Base-by-base conservation (phyloP, 2,329 filamentous ascomycete genomes). In the Claviceps arundinis region DNA sequence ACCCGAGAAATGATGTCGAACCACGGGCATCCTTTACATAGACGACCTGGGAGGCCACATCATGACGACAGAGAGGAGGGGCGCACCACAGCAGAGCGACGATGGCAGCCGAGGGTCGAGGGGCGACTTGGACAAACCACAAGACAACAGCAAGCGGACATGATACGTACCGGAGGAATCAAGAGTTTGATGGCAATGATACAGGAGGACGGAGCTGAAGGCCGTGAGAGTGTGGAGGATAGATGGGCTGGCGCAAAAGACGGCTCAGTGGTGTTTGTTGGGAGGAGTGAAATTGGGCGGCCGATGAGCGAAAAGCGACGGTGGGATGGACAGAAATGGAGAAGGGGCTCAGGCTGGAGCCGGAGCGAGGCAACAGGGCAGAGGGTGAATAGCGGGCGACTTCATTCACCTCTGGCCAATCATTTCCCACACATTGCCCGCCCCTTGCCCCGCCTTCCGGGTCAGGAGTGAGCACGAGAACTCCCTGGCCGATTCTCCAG, bases 61-160 rank as follows among this genome's bases (percentile, higher is more conserved):
- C 66, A 70, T 70, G 68, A 69, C 67, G 68, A 70, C 64, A 68
- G 67, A 64, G 60, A 59, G 59, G 60, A 56, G 60, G 59, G 60
- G 61, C 61, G 63, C 56, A 45, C 43, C 38, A 38, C 44, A 47
- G 38, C 17, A 44, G 52, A 54, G 48, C 48, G 50, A 43, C 50
- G 47, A 46, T 54, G 51, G 52, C 48, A 54, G 52, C 51, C 52
- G 56, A 46, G 49, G 50, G 53, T 11, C 30, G 30, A 34, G 9
- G 30, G 30, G 30, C 30, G 4, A 34, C 30, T 34, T 34, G 47
- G 45, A 54, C 50, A 51, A 47, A 52, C 51, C 50, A 52, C 44
- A 50, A 30, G 44, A 47, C 48, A 53, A 51, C 51, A 54, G 40
- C 34, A 52, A 46, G 42, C 47, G 45, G 30, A 52, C 51, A 43